These are phyloP conservation scores for Syncephalis fuscata DNA, from an alignment of 371 early-diverging fungal species.

Conservation along the genomic window DNA sequence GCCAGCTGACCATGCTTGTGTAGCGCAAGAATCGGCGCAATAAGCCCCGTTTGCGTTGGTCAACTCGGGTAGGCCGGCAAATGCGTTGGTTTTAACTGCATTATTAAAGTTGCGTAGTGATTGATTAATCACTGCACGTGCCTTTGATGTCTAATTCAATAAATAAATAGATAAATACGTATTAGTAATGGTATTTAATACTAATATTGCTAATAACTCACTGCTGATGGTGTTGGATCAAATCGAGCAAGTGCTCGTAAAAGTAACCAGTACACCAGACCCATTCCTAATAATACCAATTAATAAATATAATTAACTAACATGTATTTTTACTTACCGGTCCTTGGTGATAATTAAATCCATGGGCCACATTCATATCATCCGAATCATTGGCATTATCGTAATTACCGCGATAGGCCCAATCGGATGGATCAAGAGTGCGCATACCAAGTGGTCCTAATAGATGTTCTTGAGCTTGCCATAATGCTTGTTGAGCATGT, in stretches of 20 bases:
- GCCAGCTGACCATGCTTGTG: constrained; percentile 91
- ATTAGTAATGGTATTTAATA: too few species aligned
- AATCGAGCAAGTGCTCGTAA: constrained; percentile 40
- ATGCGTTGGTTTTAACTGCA: constrained; percentile 39
- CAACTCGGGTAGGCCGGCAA: constrained; percentile 87
- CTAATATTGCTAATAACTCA: too few species aligned
- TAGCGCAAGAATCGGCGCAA: constrained; percentile 73
- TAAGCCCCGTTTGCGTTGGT: constrained; percentile 74
- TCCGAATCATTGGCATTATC: constrained; percentile 77
- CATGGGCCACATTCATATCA: constrained; percentile 74
- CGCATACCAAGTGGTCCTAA: constrained; percentile 84
- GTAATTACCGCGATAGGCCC: constrained; percentile 79
- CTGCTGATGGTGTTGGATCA: neutral
- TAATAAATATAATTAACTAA: constrained; percentile 2
- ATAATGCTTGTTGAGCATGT: constrained; percentile 56
- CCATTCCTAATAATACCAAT: constrained; percentile 50
- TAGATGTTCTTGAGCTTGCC: constrained; percentile 40
- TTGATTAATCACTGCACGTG: neutral
- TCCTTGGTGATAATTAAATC: constrained; percentile 95
- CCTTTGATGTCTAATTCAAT: neutral
- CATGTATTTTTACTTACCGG: constrained; percentile 17
- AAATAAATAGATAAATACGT: too few species aligned
- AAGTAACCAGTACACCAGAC: constrained; percentile 84
- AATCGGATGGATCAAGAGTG: constrained; percentile 83
- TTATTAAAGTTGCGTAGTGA: neutral